Evolutionary conservation across 2,329 filamentous ascomycete genomes (phyloP), one percentile per base, ranked within the genome.

Genomic region (Xenoacremonium recifei): DNA sequence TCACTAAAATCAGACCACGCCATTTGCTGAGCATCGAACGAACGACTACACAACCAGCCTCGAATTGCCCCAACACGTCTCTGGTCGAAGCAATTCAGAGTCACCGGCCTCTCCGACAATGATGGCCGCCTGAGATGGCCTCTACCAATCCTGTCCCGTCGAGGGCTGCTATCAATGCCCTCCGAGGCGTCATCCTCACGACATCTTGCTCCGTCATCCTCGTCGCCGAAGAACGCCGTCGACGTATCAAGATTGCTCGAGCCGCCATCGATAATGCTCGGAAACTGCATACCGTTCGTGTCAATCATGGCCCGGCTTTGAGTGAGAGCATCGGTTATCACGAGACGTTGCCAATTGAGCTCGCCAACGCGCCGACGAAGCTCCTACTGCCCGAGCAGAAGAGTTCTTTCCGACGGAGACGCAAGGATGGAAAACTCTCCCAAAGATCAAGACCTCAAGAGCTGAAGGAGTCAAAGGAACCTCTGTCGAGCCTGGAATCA

Each of bases 151-250:
- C 72, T 44, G 70, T 76, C 42, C 76, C 76, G 35, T 79, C 77
- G 27, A 75, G 75, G 63, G 73, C 73, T 45, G 75, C 73, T 44
- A 68, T 80, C 49, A 72, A 75, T 59, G 72, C 76, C 44, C 72
- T 81, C 25, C 75, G 76, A 47, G 72, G 76, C 48, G 68, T 80
- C 44, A 70, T 77, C 41, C 61, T 81, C 13, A 77, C 77, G 37
- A 80, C 77, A 3, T 78, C 77, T 7, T 80, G 76, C 55, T 79
- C 76, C 31, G 68, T 80, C 41, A 70, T 73, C 37, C 58, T 77
- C 19, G 64, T 81, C 41, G 68, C 77, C 43, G 77, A 81, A 60
- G 77, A 81, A 59, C 75, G 76, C 35, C 70, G 77, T 45, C 73
- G 75, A 43, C 72, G 76, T 19, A 73, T 80, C 47, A 72, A 73